Evolutionary conservation across 495 filamentous ascomycete species (phyloP), one percentile per base, ranked within the genome.

Genomic region (Neurospora sublineolata): DNA sequence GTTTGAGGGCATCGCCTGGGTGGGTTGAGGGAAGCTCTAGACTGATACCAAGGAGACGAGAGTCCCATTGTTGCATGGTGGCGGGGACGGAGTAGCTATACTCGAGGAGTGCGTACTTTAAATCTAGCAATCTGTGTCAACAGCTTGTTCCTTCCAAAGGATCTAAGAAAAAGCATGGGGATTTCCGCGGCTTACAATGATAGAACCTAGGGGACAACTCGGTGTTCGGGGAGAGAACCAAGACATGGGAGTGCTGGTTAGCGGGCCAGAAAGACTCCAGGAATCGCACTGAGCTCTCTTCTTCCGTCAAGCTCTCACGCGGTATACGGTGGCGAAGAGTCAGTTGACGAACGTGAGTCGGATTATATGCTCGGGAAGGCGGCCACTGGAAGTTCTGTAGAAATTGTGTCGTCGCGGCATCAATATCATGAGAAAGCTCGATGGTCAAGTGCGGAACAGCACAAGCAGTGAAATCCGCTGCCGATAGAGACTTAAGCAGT

Each of bases 231-330:
- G 92, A 93, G 3, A 97, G 84, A 23, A 96, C 77, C 37, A 97
- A 84, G 11, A 96, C 86, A 79, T 96, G 92, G 3, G 90, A 89
- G 67, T 87, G 73, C 1, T 75, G 74, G 71, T 88, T 82, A 6
- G 84, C 79, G 10, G 93, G 93, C 83, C 91, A 97, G 77, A 94
- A 96, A 0, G 90, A 89, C 79, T 97, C 93, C 14, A 95, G 81
- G 40, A 92, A 89, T 70, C 88, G 87, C 20, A 90, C 81, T 9
- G 92, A 89, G 67, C 89, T 84, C 80, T 93, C 84, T 70, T 89
- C 83, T 75, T 86, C 83, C 58, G 84, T 86, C 69, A 89, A 72
- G 39, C 79, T 81, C 69, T 83, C 81, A 30, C 82, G 83, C 9
- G 85, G 82, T 37, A 96, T 89, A 36, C 89, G 91, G 76, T 90